Base-by-base conservation (phyloP, 306 rosid genomes). In the Astragalus glycyphyllos region DNA sequence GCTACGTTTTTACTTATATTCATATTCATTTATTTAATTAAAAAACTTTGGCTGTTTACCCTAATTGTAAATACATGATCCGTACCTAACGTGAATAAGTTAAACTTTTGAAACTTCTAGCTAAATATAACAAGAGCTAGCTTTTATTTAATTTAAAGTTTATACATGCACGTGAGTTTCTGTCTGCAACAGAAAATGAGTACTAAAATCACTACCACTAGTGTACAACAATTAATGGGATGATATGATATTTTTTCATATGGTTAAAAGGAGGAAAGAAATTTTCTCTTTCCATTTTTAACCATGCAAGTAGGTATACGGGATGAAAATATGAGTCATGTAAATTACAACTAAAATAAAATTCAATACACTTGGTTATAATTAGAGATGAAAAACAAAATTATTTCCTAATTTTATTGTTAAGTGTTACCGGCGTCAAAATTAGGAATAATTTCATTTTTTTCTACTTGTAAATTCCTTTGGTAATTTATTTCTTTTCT, bases 81-180 rank as follows among this genome's bases (percentile, higher is more conserved):
- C 32, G n/a, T 46, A 49, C 11, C 53, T 65, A 46, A 45, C 65
- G 62, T 58, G 42, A 14, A 51, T 31, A 26, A 13, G 13, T 69
- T 15, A 46, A 58, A 77, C 20, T 26, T 38, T 38, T 56, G 31
- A 60, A 26, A 51, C 7, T 57, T 8, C 58, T 15, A 8, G 45
- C 26, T 31, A 17, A 54, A 63, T 15, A 41, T 26, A 26, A 26
- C 38, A 45, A 29, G 35, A 70, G 37, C 26, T 38, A 70, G 37
- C 26, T 38, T 68, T 61, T 38, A n/a, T 61, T 60, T 62, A 1
- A 11, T 42, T 0, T 40, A 16, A 38, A 44, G 40, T 46, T 54
- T 12, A 17, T 34, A 34, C 17, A 57, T 73, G n/a, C 71, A 51
- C 37, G 64, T 40, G 46, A 74, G 46, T 51, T 42, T 44, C 31